phyloP scores from a whole-genome alignment of 768 basidiomycete species.

The Mycena rebaudengoi region DNA sequence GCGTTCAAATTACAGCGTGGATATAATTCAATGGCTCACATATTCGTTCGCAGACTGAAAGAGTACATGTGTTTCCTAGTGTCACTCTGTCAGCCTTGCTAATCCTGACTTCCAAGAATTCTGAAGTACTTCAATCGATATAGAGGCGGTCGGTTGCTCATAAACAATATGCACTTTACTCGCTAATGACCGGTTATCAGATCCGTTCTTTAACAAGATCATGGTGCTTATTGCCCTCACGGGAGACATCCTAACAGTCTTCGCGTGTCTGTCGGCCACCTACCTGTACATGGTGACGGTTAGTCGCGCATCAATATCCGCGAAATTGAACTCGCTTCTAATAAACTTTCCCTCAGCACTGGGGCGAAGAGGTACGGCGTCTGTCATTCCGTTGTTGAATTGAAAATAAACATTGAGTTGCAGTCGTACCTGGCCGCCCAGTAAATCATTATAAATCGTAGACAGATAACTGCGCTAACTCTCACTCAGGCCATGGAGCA shows the following conservation, averaged over 20 bases:
- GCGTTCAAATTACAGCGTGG: too few species aligned
- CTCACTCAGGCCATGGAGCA: neutral
- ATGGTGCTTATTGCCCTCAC: neutral
- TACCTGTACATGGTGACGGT: constrained; percentile 5
- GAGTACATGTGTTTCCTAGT: neutral
- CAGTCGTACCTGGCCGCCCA: neutral
- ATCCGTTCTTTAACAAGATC: neutral
- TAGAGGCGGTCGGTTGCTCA: too few species aligned
- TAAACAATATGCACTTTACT: too few species aligned
- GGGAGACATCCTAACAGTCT: neutral
- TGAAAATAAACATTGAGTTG: too few species aligned
- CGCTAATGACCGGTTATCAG: too few species aligned
- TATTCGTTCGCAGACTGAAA: too few species aligned
- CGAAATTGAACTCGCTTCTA: too few species aligned
- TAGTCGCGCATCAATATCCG: too few species aligned
- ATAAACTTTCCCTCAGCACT: neutral
- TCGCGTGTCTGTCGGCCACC: neutral
- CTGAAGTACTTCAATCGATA: neutral
- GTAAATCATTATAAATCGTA: neutral
- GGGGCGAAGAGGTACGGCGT: neutral
- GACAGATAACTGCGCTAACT: neutral
- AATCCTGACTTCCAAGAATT: neutral
- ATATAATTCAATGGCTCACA: too few species aligned
- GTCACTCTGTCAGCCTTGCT: neutral
- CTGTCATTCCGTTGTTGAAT: too few species aligned